These are phyloP conservation scores for Metrosideros polymorpha DNA, from an alignment of 441 rosid genomes.

Conservation along the genomic window DNA sequence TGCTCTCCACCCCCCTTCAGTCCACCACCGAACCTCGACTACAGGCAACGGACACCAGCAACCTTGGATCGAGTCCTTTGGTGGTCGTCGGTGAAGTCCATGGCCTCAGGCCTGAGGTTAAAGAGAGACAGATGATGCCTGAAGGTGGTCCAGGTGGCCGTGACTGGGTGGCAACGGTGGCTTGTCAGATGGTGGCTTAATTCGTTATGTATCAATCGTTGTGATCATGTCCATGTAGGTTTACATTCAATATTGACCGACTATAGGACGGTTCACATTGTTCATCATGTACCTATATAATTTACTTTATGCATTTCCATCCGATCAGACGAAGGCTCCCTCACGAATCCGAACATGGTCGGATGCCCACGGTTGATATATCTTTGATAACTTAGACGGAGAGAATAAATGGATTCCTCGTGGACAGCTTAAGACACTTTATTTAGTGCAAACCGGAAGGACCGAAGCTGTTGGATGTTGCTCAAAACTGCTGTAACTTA, in stretches of 20 bases:
- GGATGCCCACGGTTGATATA: not conserved
- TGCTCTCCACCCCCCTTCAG: not conserved
- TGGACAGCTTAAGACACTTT: not conserved
- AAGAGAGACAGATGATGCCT: not conserved
- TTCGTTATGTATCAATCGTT: not conserved
- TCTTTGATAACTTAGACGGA: not conserved
- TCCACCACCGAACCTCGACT: not conserved
- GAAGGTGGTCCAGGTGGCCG: not conserved
- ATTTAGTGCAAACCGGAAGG: not conserved
- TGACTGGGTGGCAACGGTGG: not conserved
- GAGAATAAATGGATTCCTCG: not conserved
- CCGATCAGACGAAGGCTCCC: not conserved
- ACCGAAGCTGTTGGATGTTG: not conserved
- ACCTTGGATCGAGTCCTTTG: not conserved
- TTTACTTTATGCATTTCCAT: not conserved
- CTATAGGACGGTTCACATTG: not conserved
- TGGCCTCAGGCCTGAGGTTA: not conserved
- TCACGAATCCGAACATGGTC: not conserved
- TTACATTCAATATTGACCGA: not conserved
- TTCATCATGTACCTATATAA: not conserved
- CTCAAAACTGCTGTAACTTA: not conserved
- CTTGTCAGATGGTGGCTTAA: not conserved
- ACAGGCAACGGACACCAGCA: not conserved
- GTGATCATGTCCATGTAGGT: not conserved
- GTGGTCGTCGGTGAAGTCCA: not conserved